Percentiles rank a stretch among this genome's conserved stretches.
These are phyloP conservation scores for Drechslera avenae DNA, from an alignment of 2,329 filamentous ascomycete genomes.

Conservation along the genomic window DNA sequence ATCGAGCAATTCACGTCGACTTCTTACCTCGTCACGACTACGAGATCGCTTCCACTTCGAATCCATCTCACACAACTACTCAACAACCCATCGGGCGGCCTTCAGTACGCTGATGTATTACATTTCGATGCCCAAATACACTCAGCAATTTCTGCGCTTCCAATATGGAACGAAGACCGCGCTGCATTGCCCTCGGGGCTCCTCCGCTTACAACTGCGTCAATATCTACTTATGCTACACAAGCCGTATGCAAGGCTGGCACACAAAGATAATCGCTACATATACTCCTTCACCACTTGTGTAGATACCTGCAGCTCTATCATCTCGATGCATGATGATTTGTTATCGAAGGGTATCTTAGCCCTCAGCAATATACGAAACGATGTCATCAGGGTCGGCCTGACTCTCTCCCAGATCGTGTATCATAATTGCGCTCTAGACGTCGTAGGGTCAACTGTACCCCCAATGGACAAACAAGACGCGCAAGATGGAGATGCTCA, in stretches of 20 bases:
- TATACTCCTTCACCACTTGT: conserved; percentile 40
- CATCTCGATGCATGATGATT: conserved; percentile 28
- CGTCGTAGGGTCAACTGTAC: conserved; percentile 8
- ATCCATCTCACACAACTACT: conserved; percentile 40
- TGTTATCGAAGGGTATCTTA: conserved; percentile 28
- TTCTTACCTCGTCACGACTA: conserved; percentile 33
- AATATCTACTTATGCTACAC: conserved; percentile 45
- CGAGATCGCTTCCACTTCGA: conserved; percentile 39
- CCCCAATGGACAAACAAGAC: conserved; percentile 1
- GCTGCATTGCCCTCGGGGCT: conserved; percentile 27
- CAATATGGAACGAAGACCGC: conserved; percentile 30
- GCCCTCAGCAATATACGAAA: conserved; percentile 36
- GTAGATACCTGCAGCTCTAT: conserved; percentile 38
- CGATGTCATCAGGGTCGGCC: conserved; percentile 36
- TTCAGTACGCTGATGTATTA: conserved; percentile 42
- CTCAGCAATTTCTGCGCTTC: conserved; percentile 27
- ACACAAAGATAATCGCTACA: conserved; percentile 30
- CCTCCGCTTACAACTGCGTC: conserved; percentile 41
- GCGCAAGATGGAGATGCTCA: conserved; percentile 10
- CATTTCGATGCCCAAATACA: conserved; percentile 41
- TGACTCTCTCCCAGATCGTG: conserved; percentile 34
- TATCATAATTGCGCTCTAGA: conserved; percentile 32
- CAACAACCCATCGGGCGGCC: conserved; percentile 36
- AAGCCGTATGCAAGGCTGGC: conserved; percentile 40
- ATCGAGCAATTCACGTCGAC: conserved; percentile 38